A percentile compares a stretch with the other conserved stretches of the same genome.
Conservation (phyloP, 371 early-diverging fungal genomes). For the Dinochytrium kinnereticum region DNA sequence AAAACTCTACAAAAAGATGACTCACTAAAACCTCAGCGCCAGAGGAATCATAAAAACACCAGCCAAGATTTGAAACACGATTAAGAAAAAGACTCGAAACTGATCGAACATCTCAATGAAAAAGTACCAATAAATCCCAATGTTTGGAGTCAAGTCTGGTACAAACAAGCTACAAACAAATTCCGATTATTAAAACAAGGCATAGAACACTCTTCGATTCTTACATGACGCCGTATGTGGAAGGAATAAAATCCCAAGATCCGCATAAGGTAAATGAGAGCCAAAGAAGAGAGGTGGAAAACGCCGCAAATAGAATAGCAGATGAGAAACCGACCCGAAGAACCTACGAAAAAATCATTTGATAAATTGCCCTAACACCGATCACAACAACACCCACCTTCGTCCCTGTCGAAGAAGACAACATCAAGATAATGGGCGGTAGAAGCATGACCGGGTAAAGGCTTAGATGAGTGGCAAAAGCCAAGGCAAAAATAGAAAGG, state of each 20-base stretch:
- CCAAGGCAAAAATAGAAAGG: constrained; percentile 68
- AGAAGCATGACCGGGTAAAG: constrained; percentile 84
- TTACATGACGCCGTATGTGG: constrained; percentile 83
- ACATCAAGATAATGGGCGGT: constrained; percentile 64
- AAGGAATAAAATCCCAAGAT: constrained; percentile 72
- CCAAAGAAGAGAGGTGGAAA: constrained; percentile 53
- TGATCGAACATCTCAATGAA: constrained; percentile 98
- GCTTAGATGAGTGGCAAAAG: constrained; percentile 78
- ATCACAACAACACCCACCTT: background rate
- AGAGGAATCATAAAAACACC: constrained; percentile 85
- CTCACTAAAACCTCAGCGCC: constrained; percentile 71
- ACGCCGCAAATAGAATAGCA: constrained; percentile 42
- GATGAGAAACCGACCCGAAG: constrained; percentile 19
- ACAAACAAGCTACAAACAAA: constrained; percentile 64
- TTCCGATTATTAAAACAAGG: constrained; percentile 5
- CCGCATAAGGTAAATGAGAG: constrained; percentile 66
- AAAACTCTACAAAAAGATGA: too few species aligned
- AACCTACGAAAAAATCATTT: constrained; percentile 10
- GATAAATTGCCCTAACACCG: background rate
- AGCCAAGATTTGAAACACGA: constrained; percentile 88
- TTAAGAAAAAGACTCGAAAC: constrained; percentile 89
- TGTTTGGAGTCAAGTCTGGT: constrained; percentile 91
- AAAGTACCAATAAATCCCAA: constrained; percentile 97
- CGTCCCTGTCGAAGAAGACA: constrained; percentile 16
- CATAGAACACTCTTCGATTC: constrained; percentile 26